Base-by-base conservation (phyloP, 108 stramenopile genomes). In the Epithemia pelagica region DNA sequence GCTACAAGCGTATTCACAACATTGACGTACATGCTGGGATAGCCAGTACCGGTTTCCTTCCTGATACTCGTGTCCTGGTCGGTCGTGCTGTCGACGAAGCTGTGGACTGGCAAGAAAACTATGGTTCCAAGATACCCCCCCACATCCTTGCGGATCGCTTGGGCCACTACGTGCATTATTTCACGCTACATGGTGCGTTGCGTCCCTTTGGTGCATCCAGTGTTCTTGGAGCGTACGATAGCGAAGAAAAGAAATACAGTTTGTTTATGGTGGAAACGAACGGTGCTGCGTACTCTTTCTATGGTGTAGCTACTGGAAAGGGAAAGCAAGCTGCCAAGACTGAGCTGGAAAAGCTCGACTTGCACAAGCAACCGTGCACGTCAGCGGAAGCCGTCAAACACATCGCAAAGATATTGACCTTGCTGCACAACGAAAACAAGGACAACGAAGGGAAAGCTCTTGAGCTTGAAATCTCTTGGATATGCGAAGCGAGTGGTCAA, bases 281-380 rank as follows among this genome's bases (percentile, higher is more conserved):
- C 23, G 98, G 99, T 1, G 88, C 87, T 22, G 75, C 78, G 7
- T 88, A 87, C 67, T 81, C 84, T 51, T 99, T 95, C 69, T 98
- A 87, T 65, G 99, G 95, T 15, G 89, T 88, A 25, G 98, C 99
- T 5, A 88, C 94, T 10, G 99, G 99, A 25, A 95, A 98, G 80
- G 98, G 98, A 57, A 82, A 95, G 60, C 98, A 99, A 74, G 89
- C 92, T 22, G 98, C 98, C 54, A 96, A 97, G 85, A 99, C 98
- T 31, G 99, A 99, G 78, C 79, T 99, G 82, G 98, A 99, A 75
- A 99, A 99, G 78, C 68, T 96, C 61, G 82, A 91, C 57, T 72
- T 96, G 57, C 82, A 87, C 66, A 92, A 81, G 65, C 65, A 53
- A 29, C 71, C 71, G 18, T 29, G 20, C 29, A 32, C 65, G 19